These are phyloP conservation scores for Agaricus subrufescens DNA, from an alignment of 768 basidiomycete genomes.

Conservation along the genomic window DNA sequence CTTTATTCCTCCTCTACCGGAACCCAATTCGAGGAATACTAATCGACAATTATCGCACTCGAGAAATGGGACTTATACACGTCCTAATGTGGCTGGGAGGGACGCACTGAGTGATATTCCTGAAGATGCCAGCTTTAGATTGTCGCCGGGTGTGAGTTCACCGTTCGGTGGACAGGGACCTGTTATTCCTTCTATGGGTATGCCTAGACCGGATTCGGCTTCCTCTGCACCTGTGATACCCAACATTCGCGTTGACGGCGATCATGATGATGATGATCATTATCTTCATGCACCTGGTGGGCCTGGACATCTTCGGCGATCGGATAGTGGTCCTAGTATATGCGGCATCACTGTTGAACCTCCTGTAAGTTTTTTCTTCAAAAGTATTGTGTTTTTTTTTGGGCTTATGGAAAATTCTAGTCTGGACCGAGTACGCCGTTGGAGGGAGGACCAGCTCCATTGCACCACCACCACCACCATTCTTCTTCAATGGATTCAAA, in stretches of 20 bases:
- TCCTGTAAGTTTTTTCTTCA: neutral
- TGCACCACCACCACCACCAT: neutral
- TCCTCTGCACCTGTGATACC: neutral
- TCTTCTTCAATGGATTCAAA: neutral
- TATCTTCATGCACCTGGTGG: neutral
- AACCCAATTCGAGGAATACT: neutral
- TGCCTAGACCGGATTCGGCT: neutral
- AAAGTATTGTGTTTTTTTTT: neutral
- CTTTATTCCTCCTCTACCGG: too few species aligned
- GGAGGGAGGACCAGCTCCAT: neutral
- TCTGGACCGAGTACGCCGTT: neutral
- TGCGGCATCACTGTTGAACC: conserved; percentile 3
- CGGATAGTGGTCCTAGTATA: conserved; percentile 1
- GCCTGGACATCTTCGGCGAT: neutral
- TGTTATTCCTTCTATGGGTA: neutral
- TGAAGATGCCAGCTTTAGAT: conserved; percentile 2
- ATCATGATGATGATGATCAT: neutral
- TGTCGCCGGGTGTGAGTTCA: neutral
- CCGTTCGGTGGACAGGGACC: neutral
- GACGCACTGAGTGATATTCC: conserved; percentile 8
- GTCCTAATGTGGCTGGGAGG: neutral
- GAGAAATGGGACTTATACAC: neutral
- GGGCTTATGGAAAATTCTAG: neutral
- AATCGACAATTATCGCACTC: neutral
- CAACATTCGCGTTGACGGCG: neutral